Conservation (phyloP, 768 basidiomycete species). For the Coprinellus micaceus region DNA sequence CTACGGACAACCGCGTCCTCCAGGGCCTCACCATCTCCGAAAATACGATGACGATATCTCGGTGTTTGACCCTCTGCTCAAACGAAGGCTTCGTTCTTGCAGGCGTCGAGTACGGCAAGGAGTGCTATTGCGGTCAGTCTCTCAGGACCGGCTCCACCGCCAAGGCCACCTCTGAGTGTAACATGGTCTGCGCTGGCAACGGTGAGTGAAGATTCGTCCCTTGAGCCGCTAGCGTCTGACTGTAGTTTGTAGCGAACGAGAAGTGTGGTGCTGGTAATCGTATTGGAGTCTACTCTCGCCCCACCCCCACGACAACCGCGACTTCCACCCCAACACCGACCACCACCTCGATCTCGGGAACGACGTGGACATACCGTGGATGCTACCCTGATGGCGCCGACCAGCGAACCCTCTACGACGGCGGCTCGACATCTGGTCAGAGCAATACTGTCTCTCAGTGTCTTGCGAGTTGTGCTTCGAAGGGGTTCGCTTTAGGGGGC, state of each 20-base stretch:
- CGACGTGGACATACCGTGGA: slow-evolving; percentile 18
- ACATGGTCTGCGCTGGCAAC: slow-evolving; percentile 28
- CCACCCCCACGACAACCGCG: slow-evolving; percentile 5
- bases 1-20: not conserved
- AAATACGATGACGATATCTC: slow-evolving; percentile 21
- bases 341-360: slow-evolving; percentile 13
- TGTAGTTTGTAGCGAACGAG: slow-evolving; percentile 20
- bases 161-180: slow-evolving; percentile 25
- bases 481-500: slow-evolving; percentile 20
- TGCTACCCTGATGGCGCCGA: slow-evolving; percentile 15
- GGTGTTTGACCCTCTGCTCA: slow-evolving; percentile 25
- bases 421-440: slow-evolving; percentile 6
- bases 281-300: slow-evolving; percentile 20
- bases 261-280: slow-evolving; percentile 29
- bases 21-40: slow-evolving; percentile 3
- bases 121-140: slow-evolving; percentile 29
- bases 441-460: slow-evolving; percentile 28
- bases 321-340: slow-evolving; percentile 10
- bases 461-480: slow-evolving; percentile 21
- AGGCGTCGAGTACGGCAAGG: slow-evolving; percentile 30
- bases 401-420: slow-evolving; percentile 2
- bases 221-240: not conserved
- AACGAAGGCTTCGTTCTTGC: slow-evolving; percentile 24
- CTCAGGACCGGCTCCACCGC: slow-evolving; percentile 20
- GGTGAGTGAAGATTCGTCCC: slow-evolving; percentile 16